Percentiles rank a stretch among this genome's conserved stretches.
These are phyloP conservation scores for Fibroporia radiculosa DNA, from an alignment of 768 basidiomycete genomes.

Conservation along the genomic window DNA sequence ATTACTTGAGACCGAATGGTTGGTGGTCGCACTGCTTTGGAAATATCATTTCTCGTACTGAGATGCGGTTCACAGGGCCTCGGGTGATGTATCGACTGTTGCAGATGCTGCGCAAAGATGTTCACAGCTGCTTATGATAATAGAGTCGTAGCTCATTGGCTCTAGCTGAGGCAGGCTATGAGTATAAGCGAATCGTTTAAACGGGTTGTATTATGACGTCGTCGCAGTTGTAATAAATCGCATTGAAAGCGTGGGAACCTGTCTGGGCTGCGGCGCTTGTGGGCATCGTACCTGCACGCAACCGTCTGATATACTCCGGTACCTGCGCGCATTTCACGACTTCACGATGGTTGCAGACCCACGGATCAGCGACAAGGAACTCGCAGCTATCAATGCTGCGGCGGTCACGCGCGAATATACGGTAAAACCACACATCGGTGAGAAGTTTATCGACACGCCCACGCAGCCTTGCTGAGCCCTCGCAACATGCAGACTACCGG, in stretches of 20 bases:
- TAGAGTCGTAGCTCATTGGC: neutral
- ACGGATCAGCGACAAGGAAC: constrained; percentile 62
- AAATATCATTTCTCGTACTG: constrained; percentile 8
- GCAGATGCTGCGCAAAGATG: constrained; percentile 36
- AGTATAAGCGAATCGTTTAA: neutral
- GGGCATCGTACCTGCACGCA: constrained; percentile 5
- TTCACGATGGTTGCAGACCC: constrained; percentile 37
- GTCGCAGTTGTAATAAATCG: neutral
- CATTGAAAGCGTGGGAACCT: constrained; percentile 11
- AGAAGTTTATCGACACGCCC: constrained; percentile 6
- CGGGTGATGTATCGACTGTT: constrained; percentile 29
- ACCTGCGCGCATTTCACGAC: neutral
- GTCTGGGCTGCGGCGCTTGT: no score
- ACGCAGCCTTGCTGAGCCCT: constrained; percentile 5
- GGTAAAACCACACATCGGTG: constrained; percentile 85
- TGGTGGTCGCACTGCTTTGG: constrained; percentile 19
- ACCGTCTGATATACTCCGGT: no score
- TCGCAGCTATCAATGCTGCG: constrained; percentile 78
- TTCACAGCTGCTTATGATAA: constrained; percentile 26
- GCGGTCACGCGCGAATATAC: constrained; percentile 85
- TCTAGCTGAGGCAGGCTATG: constrained; percentile 9
- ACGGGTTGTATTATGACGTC: neutral
- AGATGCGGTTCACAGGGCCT: constrained; percentile 39
- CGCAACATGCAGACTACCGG: constrained; percentile 76
- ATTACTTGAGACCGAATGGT: constrained; percentile 82